Evolutionary conservation across 495 filamentous ascomycete genomes (phyloP), one percentile per base, ranked within the genome.

Genomic region (Symbiotaphrina buchneri): DNA sequence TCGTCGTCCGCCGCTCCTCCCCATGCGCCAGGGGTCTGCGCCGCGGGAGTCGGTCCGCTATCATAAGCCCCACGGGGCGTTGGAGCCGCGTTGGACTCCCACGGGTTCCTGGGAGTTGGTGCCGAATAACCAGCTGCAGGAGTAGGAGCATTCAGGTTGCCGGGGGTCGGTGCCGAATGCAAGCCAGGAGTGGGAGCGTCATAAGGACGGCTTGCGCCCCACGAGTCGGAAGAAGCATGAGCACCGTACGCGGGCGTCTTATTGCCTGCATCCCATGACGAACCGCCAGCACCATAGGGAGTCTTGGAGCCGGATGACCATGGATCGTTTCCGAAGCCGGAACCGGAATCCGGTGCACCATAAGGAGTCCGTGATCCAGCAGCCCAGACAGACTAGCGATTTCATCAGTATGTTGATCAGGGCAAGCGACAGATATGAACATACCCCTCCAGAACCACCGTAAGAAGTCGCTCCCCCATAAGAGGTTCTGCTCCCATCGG

Each of bases 21-120:
- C 4, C 55, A 34, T 18, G 4, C 19, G 53, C 33, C 63, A 59
- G 5, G 42, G 51, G 43, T 76, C 34, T 33, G 35, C 36, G 39
- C n/a, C 29, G 37, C 19, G 7, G 40, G 34, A 5, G 24, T 32
- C 20, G 30, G 30, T 32, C 20, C 30, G 1, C 20, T 22, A 2
- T 32, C 30, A 4, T n/a, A n/a, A n/a, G n/a, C 40, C 30, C 45
- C 46, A 30, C 30, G 35, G 28, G 33, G 20, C 23, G 39, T 37
- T 22, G 26, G 40, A 28, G 10, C 17, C 15, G 16, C 28, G n/a
- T n/a, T n/a, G n/a, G n/a, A n/a, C n/a, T n/a, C n/a, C n/a, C n/a
- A n/a, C n/a, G n/a, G n/a, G n/a, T n/a, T n/a, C n/a, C 78, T 74
- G 0, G 84, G 84, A 0, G 84, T 94, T 0, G 83, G 77, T 1